Base-by-base conservation (phyloP, 768 basidiomycete genomes). In the Lentinula aciculospora region DNA sequence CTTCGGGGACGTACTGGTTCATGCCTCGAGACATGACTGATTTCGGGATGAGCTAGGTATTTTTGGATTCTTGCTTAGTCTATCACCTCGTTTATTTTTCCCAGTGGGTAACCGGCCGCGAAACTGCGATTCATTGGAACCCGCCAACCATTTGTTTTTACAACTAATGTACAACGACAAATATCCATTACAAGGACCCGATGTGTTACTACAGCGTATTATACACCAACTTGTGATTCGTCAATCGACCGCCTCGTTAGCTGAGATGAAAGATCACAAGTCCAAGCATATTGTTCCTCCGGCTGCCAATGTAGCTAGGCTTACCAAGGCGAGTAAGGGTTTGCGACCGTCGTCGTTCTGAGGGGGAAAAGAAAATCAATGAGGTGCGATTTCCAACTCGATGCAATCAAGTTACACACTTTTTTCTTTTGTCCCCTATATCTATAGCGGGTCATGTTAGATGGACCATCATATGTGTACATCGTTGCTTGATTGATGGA, bases 1-100 rank as follows among this genome's bases (percentile, higher is more conserved):
- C 60, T 8, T 63, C 68, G 37, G 68, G 69, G 21, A 62, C 65
- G 21, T 66, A 74, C 58, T 77, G 76, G 76, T 77, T 77, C 49
- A 67, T 72, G 64, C 71, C 74, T 49, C 70, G 67, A 25, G 66
- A 53, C 36, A 34, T 27, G 13, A 39, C 51, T 25, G 51, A 39
- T 34, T 39, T 53, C n/a, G 36, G 51, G 9, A 13, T 23, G 51
- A 53, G 25, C 23, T 53, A 53, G 51, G 34, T 34, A 32, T 36
- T 53, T 23, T 53, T 21, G 21, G 31, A 50, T 27, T 19, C 5
- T 36, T 36, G 36, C 15, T 34, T 32, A 25, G 10, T 37, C 15
- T 25, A 19, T 28, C 25, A 21, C 15, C n/a, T 8, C 31, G 15
- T 2, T 42, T 39, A 17, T 17, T 39, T 39, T 39, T 39, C 37